These are phyloP conservation scores for Penicillium sp. DNA, from an alignment of 2,329 filamentous ascomycete genomes.

Conservation along the genomic window DNA sequence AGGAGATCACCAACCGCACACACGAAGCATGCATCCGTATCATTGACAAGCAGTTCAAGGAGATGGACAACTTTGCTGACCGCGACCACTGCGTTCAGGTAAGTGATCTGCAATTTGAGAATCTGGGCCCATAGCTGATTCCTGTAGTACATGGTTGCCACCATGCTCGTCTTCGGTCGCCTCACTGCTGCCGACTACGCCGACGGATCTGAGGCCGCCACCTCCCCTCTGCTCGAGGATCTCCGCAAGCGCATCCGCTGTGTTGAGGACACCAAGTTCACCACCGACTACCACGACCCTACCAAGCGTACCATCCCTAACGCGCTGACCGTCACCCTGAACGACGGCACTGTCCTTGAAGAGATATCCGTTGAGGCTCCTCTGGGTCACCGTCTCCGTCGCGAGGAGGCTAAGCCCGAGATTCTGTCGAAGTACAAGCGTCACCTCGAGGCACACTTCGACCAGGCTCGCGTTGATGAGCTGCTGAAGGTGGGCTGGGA, in stretches of 20 bases:
- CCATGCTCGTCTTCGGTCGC: constrained; percentile 94
- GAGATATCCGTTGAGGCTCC: constrained; percentile 94
- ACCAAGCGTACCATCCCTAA: constrained; percentile 94
- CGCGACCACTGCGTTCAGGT: constrained; percentile 97
- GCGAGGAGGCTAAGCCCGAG: constrained; percentile 97
- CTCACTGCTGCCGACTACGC: constrained; percentile 92
- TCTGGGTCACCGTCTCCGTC: constrained; percentile 83
- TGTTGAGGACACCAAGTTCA: constrained; percentile 94
- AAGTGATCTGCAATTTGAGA: constrained; percentile 13
- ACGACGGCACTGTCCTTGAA: constrained; percentile 87
- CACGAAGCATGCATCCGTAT: constrained; percentile 98
- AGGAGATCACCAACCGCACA: constrained; percentile 88
- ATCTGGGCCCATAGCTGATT: background rate
- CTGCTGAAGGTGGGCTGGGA: constrained; percentile 79
- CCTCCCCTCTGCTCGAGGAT: constrained; percentile 83
- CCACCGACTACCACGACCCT: constrained; percentile 92
- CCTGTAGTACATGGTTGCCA: constrained; percentile 82
- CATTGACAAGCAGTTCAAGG: constrained; percentile 99
- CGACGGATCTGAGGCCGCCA: constrained; percentile 89
- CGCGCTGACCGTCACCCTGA: constrained; percentile 89
- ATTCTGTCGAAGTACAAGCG: constrained; percentile 95
- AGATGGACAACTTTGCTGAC: constrained; percentile 99
- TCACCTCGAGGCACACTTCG: constrained; percentile 83
- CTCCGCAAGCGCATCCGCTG: constrained; percentile 93
- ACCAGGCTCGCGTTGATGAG: constrained; percentile 74